These are phyloP conservation scores for Brasilioporus rufonigricans DNA, from an alignment of 768 basidiomycete genomes.

Conservation along the genomic window DNA sequence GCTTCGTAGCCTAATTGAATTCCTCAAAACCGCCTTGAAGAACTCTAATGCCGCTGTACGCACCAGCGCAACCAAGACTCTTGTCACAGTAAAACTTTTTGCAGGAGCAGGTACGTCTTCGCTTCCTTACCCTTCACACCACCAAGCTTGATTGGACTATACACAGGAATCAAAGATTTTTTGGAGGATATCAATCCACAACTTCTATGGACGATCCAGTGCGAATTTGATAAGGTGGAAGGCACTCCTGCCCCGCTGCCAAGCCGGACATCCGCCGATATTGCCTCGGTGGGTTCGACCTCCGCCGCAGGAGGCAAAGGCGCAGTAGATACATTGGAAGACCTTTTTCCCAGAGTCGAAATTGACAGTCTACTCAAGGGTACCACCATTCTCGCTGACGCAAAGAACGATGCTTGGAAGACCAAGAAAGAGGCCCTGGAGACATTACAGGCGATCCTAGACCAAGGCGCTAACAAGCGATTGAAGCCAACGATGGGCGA, in stretches of 20 bases:
- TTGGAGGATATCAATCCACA: conserved; percentile 94
- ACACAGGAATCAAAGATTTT: conserved; percentile 83
- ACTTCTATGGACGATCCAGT: conserved; percentile 82
- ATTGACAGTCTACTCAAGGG: conserved; percentile 82
- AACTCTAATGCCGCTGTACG: conserved; percentile 95
- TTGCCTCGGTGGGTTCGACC: conserved; percentile 48
- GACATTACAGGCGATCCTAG: conserved; percentile 73
- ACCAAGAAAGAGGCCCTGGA: conserved; percentile 94
- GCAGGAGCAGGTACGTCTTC: conserved; percentile 74
- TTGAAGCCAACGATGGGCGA: conserved; percentile 92
- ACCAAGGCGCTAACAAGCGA: conserved; percentile 90
- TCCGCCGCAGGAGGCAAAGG: conserved; percentile 41
- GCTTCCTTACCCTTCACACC: background rate
- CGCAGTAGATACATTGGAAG: conserved; percentile 75
- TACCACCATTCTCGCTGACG: conserved; percentile 76
- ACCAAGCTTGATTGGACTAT: conserved; percentile 10
- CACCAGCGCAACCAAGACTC: conserved; percentile 87
- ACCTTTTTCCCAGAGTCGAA: conserved; percentile 94
- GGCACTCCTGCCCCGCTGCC: conserved; percentile 76
- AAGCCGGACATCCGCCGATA: conserved; percentile 71
- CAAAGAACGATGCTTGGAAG: conserved; percentile 96
- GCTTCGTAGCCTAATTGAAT: conserved; percentile 83
- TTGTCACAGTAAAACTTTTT: conserved; percentile 90
- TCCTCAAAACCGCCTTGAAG: conserved; percentile 80
- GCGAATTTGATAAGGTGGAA: conserved; percentile 92